phyloP scores from a whole-genome alignment of 169 alveolate genomes.

The Plasmodium reichenowi region DNA sequence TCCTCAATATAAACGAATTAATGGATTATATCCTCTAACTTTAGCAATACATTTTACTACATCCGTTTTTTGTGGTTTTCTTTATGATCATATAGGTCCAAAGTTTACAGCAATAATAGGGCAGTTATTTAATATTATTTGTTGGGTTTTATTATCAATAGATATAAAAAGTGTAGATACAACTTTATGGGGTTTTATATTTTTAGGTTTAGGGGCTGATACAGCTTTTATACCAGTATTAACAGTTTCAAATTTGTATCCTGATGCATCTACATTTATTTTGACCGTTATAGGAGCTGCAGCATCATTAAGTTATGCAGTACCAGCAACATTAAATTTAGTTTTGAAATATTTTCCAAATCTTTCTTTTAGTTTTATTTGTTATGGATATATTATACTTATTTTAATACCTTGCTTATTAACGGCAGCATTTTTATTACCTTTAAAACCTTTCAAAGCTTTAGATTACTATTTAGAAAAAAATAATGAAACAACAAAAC shows the following conservation, averaged over 20 bases:
- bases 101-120: slow-evolving; percentile 72
- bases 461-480: slow-evolving; percentile 40
- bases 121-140: slow-evolving; percentile 40
- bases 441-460: slow-evolving; percentile 57
- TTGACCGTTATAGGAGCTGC: slow-evolving; percentile 69
- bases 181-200: slow-evolving; percentile 40
- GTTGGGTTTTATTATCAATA: slow-evolving; percentile 58
- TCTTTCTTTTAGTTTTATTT: slow-evolving; percentile 21
- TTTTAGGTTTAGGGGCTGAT: slow-evolving; percentile 71
- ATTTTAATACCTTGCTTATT: slow-evolving; percentile 46
- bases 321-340: slow-evolving; percentile 50
- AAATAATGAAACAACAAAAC: not conserved
- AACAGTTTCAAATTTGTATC: slow-evolving; percentile 54
- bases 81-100: slow-evolving; percentile 71
- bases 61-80: slow-evolving; percentile 64
- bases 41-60: slow-evolving; percentile 74
- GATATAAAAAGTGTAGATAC: slow-evolving; percentile 41
- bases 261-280: slow-evolving; percentile 70
- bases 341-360: slow-evolving; percentile 13
- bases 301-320: slow-evolving; percentile 74
- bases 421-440: slow-evolving; percentile 26
- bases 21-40: slow-evolving; percentile 41
- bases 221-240: slow-evolving; percentile 65
- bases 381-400: slow-evolving; percentile 54
- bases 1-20: slow-evolving; percentile 70